Evolutionary conservation across 1,139 yeast genomes (phyloP), one percentile per base, ranked within the genome.

Genomic region (Diutina sp.): DNA sequence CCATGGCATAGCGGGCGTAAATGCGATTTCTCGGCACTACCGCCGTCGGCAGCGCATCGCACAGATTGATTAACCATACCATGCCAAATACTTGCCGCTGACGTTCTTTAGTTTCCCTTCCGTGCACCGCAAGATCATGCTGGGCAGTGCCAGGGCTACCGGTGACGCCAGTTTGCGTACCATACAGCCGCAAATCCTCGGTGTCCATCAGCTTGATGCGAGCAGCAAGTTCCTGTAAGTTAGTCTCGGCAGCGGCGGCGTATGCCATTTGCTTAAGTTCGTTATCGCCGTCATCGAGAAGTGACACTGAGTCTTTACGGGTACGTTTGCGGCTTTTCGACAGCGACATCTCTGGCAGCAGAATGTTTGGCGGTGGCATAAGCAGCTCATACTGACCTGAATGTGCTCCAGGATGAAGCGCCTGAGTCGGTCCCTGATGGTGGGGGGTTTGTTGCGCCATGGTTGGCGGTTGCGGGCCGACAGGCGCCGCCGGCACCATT

Each of bases 21-120:
- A 90, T 83, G 56, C 90, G 73, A 64, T 87, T 88, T 58, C 98
- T 73, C 6, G 96, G 96, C 21, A 90, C 90, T 52, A 86, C 95
- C 3, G 90, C 83, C 2, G 84, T 82, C 6, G 81, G 79, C 41
- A 83, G 74, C 2, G 79, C 66, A 61, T 83, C 85, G 65, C 96
- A 89, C 47, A 84, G 78, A 62, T 83, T 82, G 67, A 85, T 72
- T 46, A 90, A 72, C 90, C 95, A 88, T 1, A 87, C 80, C 80
- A 89, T 79, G 6, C 93, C 96, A 68, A 88, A 87, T 1, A 87
- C 73, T 67, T 88, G 96, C 57, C 89, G 79, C 62, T 83, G 84
- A 58, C 84, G 77, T 62, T 87, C 95, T 55, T 79, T 64, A 6
- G 71, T 58, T 29, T 57, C 61, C 28, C 56, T 56, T 14, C 56